These are phyloP conservation scores for Endothia cerciana DNA, from an alignment of 2,329 filamentous ascomycete species.

Conservation along the genomic window DNA sequence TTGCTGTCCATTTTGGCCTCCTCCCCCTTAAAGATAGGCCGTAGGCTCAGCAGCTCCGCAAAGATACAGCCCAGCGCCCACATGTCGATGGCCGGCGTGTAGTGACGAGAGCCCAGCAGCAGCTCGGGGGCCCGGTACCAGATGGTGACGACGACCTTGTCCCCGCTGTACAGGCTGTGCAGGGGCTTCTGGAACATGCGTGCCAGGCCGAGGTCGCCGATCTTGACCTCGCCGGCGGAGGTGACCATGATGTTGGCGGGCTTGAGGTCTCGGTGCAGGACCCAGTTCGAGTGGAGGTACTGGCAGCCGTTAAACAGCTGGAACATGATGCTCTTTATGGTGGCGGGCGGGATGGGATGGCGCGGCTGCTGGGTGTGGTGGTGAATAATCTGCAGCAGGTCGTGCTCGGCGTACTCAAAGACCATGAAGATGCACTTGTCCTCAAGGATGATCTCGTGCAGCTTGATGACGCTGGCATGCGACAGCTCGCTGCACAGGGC, in stretches of 20 bases:
- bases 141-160: slow-evolving; percentile 98
- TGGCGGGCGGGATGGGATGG: slow-evolving; percentile 84
- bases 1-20: slow-evolving; percentile 99
- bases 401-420: slow-evolving; percentile 98
- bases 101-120: slow-evolving; percentile 89
- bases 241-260: slow-evolving; percentile 94
- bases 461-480: slow-evolving; percentile 85
- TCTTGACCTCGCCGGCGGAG: slow-evolving; percentile 85
- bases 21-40: slow-evolving; percentile 97
- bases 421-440: slow-evolving; percentile 99
- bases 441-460: slow-evolving; percentile 95
- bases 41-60: slow-evolving; percentile 84
- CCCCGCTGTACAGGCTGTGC: slow-evolving; percentile 87
- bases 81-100: slow-evolving; percentile 94
- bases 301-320: slow-evolving; percentile 93
- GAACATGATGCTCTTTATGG: slow-evolving; percentile 92
- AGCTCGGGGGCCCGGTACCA: slow-evolving; percentile 98
- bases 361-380: slow-evolving; percentile 90
- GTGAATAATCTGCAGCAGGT: slow-evolving; percentile 96
- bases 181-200: slow-evolving; percentile 93
- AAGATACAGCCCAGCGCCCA: slow-evolving; percentile 99
- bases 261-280: slow-evolving; percentile 89
- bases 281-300: slow-evolving; percentile 96
- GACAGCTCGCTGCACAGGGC: slow-evolving; percentile 89
- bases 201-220: slow-evolving; percentile 91